Base-by-base conservation (phyloP, 345 rosid genomes). In the Raphanus sativus region DNA sequence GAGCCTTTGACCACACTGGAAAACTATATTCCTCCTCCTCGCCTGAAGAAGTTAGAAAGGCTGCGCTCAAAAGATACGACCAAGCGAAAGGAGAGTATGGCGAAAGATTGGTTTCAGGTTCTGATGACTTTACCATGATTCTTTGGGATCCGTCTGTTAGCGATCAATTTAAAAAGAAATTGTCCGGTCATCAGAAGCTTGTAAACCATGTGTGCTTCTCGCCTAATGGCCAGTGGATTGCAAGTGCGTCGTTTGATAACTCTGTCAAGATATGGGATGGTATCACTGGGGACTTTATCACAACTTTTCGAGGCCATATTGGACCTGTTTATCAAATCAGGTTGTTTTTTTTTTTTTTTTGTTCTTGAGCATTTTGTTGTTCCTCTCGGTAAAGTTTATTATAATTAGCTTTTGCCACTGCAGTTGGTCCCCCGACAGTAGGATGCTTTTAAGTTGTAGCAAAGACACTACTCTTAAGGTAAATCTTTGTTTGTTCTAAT, bases 111-210 rank as follows among this genome's bases (percentile, higher is more conserved):
- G 98, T 94, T 48, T 91, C 97, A 45, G 98, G 97, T 59, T 94
- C 97, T 75, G 97, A 94, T 84, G 98, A 94, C 86, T n/a, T n/a
- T n/a, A 94, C 98, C 4, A 89, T 94, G 98, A 89, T 94, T 67
- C 94, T 94, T 25, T 94, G 97, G 98, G 97, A 94, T 63, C 98
- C 97, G 67, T 82, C 92, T 66, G 84, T 84, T 64, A 86, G 89
- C 84, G 89, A 94, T 73, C 96, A 92, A 74, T 85, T 89, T 17
- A 92, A 85, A 83, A 84, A 88, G 40, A 97, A 90, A 6, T 84
- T 94, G 88, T 89, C 92, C 5, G 98, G 98, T 69, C 98, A 94
- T 81, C 93, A 92, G 74, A 92, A 94, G 98, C 97, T 90, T 70
- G 97, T 90, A 65, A 94, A 92, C 81, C 98, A 95, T 77, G 98